phyloP scores from a whole-genome alignment of 257 asterid species.

The Penstemon davidsonii region DNA sequence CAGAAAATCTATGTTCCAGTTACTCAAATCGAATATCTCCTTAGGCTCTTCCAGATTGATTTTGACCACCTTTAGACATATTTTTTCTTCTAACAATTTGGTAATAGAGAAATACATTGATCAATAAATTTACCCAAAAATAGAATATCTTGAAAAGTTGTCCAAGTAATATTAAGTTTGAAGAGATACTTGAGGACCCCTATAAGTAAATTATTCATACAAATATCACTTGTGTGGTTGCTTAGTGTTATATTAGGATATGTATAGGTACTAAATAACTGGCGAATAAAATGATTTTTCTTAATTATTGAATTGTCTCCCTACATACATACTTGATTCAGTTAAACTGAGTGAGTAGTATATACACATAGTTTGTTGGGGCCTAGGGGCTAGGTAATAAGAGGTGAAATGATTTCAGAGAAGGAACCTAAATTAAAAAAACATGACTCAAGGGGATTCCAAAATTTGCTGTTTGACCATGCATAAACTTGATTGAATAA shows the following conservation, averaged over 20 bases:
- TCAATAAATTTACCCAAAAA: conserved; percentile 6
- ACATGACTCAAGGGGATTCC: not conserved
- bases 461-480: not conserved
- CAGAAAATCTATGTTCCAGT: not conserved
- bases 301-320: too few species aligned
- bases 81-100: not conserved
- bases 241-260: too few species aligned
- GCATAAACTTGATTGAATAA: not conserved
- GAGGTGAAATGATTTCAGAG: too few species aligned
- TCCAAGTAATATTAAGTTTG: too few species aligned
- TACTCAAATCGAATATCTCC: not conserved
- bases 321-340: too few species aligned
- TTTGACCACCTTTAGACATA: not conserved
- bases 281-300: too few species aligned
- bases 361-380: too few species aligned
- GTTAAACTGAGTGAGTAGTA: too few species aligned
- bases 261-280: too few species aligned
- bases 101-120: conserved; percentile 12
- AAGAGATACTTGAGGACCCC: too few species aligned
- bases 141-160: not conserved
- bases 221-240: conserved; percentile 1
- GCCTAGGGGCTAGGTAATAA: too few species aligned
- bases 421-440: not conserved
- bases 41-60: not conserved
- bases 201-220: not conserved